A percentile compares a stretch with the other conserved stretches of the same genome.
phyloP scores from a whole-genome alignment of 1,284 basidiomycete species.

The Ganoderma sp. region DNA sequence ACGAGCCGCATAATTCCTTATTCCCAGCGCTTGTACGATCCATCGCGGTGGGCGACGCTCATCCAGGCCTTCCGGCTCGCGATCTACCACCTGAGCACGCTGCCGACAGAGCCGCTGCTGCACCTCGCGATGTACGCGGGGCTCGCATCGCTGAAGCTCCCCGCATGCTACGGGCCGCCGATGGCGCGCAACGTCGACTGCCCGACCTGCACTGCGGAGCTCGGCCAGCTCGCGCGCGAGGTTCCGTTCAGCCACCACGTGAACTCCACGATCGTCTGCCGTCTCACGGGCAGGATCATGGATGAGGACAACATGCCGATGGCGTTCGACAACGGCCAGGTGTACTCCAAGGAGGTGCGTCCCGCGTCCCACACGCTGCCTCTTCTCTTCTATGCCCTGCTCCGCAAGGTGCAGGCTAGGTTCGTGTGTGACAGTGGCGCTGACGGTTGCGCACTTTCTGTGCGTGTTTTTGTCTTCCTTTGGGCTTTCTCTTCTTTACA shows the following conservation, averaged over 20 bases:
- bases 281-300: conserved; percentile 91
- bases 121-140: conserved; percentile 89
- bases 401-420: neutral
- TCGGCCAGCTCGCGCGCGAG: conserved; percentile 81
- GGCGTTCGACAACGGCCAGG: conserved; percentile 91
- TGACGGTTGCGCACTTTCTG: neutral
- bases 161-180: conserved; percentile 68
- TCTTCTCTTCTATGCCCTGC: neutral
- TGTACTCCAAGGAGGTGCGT: conserved; percentile 89
- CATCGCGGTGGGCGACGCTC: conserved; percentile 75
- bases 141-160: conserved; percentile 84
- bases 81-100: conserved; percentile 83
- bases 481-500: conserved; percentile 38
- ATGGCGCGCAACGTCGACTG: conserved; percentile 83
- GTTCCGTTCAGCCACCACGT: conserved; percentile 94
- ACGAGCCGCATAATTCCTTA: neutral
- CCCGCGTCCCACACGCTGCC: neutral
- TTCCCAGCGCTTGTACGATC: conserved; percentile 80
- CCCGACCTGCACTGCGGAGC: conserved; percentile 84
- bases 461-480: too few species aligned
- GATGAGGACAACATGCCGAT: conserved; percentile 91
- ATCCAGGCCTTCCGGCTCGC: conserved; percentile 82
- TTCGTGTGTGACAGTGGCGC: neutral
- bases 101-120: conserved; percentile 86
- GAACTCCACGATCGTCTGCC: conserved; percentile 95